Evolutionary conservation across 2,329 filamentous ascomycete genomes (phyloP), one percentile per base, ranked within the genome.

Genomic region (Talaromyces albobiverticillius): DNA sequence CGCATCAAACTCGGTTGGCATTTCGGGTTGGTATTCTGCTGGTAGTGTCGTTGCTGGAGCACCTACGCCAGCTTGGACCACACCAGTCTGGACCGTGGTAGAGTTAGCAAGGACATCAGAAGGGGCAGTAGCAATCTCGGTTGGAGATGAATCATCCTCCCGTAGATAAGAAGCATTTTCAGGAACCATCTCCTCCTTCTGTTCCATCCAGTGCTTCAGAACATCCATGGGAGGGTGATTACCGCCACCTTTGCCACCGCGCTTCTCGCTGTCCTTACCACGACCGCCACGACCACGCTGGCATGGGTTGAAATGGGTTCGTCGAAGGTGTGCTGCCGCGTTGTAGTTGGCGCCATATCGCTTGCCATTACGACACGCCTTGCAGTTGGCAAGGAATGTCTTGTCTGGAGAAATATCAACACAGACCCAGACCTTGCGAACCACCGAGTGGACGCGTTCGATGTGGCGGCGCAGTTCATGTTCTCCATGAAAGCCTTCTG

Each of bases 341-440:
- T 97, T 97, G 74, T 97, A 96, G 74, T 96, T 94, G 14, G 89
- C 89, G 3, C 88, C 88, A 63, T 97, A 97, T 55, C 83, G 81
- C 76, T 96, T 96, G 53, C 81, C 75, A 42, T 81, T 80, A 46
- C 80, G 81, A 70, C 93, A 97, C 46, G 88, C 83, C 71, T 95
- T 95, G 82, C 92, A 96, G 61, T 88, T 87, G 48, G 79, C 77
- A 31, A 97, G 81, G 38, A 91, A 86, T 72, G 81, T 73, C 81
- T 79, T 71, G 74, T 83, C 67, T 62, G 78, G 62, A 70, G 81
- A 74, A 22, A 79, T 80, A 58, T 87, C 83, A 36, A 83, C 75
- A 63, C 82, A 85, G 46, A 87, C 79, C 79, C 81, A 87, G 52
- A 83, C 82, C 55, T 82, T 84, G 57, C 81, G 78, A 11, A 75